phyloP scores from a whole-genome alignment of 1,139 yeast species.

The Wickerhamiella infanticola region DNA sequence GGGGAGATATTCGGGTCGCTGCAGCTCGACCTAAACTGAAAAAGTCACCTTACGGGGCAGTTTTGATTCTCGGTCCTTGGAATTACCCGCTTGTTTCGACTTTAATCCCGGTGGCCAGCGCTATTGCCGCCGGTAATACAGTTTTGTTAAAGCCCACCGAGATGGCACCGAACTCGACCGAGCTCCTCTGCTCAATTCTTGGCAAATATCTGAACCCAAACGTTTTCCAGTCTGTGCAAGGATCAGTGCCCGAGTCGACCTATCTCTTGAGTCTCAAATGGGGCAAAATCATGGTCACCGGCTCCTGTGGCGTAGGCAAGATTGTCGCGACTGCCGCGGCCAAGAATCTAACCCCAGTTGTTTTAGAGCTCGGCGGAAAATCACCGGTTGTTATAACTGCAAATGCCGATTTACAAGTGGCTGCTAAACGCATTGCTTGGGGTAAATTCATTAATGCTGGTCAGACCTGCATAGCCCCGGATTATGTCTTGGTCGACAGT shows the following conservation, averaged over 20 bases:
- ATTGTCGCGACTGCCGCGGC: conserved; percentile 74
- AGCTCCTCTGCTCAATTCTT: conserved; percentile 41
- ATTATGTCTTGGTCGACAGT: conserved; percentile 56
- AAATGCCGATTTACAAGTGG: conserved; percentile 29
- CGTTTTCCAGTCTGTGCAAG: conserved; percentile 49
- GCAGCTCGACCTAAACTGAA: conserved; percentile 39
- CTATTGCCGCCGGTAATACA: conserved; percentile 76
- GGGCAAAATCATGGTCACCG: conserved; percentile 81
- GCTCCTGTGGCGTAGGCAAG: conserved; percentile 60
- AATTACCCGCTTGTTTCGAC: conserved; percentile 66
- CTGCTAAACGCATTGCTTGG: conserved; percentile 62
- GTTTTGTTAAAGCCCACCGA: conserved; percentile 76
- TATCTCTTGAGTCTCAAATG: conserved; percentile 47
- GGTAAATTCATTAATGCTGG: conserved; percentile 71
- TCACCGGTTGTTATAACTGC: conserved; percentile 64
- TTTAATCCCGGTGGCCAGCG: conserved; percentile 56
- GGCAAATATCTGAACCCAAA: conserved; percentile 38
- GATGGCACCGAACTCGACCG: conserved; percentile 47
- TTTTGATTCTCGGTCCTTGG: conserved; percentile 68
- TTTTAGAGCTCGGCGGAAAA: conserved; percentile 84
- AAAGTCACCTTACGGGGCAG: conserved; percentile 60
- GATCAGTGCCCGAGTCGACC: conserved; percentile 58
- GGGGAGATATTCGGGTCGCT: conserved; percentile 32
- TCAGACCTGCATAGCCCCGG: conserved; percentile 83
- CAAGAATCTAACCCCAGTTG: conserved; percentile 61